phyloP scores from a whole-genome alignment of 2,329 filamentous ascomycete species.

The Clathrospora elynae region DNA sequence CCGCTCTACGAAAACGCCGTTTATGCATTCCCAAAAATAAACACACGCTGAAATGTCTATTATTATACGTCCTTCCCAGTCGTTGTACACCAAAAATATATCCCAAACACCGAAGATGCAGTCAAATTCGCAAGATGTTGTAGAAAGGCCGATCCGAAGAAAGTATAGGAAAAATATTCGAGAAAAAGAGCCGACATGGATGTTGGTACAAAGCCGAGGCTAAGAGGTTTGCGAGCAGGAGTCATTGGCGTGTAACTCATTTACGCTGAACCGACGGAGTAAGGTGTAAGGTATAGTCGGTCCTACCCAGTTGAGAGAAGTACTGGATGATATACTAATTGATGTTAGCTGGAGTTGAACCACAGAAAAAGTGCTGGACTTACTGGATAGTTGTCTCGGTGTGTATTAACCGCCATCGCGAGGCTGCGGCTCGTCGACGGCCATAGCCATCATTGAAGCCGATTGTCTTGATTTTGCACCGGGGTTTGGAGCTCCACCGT shows the following conservation, averaged over 20 bases:
- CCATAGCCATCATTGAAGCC: slow-evolving; percentile 25
- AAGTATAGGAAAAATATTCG: not conserved
- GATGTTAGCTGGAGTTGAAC: slow-evolving; percentile 17
- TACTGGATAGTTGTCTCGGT: slow-evolving; percentile 7
- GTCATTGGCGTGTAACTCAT: slow-evolving; percentile 1
- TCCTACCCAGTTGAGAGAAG: not conserved
- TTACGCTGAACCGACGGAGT: slow-evolving; percentile 1
- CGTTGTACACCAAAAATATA: slow-evolving; percentile 15
- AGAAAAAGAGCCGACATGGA: slow-evolving; percentile 4
- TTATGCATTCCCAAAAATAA: slow-evolving; percentile 19
- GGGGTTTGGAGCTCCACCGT: slow-evolving; percentile 42
- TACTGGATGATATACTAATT: slow-evolving; percentile 2
- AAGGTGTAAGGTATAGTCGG: not conserved
- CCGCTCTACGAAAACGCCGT: slow-evolving; percentile 13
- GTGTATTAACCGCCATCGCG: slow-evolving; percentile 40
- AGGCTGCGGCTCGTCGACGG: slow-evolving; percentile 27
- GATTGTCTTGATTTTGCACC: slow-evolving; percentile 21
- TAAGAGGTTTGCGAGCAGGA: not conserved
- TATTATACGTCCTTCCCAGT: slow-evolving; percentile 20
- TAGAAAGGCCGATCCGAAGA: slow-evolving; percentile 5
- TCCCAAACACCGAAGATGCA: slow-evolving; percentile 25
- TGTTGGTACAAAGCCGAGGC: slow-evolving; percentile 5
- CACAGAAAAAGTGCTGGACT: slow-evolving; percentile 2
- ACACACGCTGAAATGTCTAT: slow-evolving; percentile 10
- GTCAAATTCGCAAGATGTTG: slow-evolving; percentile 11